Percentiles rank a stretch among this genome's conserved stretches.
Evolutionary conservation across 2,329 filamentous ascomycete species (phyloP).

Genomic region (Hymenoscyphus salicellus): DNA sequence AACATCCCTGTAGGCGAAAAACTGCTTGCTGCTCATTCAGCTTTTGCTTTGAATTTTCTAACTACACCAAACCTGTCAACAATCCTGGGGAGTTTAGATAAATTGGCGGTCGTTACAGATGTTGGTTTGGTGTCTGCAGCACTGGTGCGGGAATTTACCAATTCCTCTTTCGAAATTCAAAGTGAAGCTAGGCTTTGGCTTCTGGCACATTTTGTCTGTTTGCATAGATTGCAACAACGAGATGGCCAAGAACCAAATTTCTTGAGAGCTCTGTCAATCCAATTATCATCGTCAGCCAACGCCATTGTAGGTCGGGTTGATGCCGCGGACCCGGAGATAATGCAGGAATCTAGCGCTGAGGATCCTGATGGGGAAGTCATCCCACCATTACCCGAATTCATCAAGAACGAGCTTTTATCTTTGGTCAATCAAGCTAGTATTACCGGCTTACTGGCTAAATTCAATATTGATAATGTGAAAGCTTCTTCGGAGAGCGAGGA

Average conservation of each 20-base stretch:
- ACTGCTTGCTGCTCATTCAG: constrained; percentile 26
- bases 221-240: constrained; percentile 44
- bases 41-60: constrained; percentile 34
- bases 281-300: constrained; percentile 50
- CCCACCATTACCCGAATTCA: constrained; percentile 49
- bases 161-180: constrained; percentile 23
- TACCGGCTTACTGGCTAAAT: constrained; percentile 42
- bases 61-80: constrained; percentile 31
- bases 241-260: constrained; percentile 41
- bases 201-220: constrained; percentile 63
- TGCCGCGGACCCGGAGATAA: constrained; percentile 44
- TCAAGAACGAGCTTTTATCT: constrained; percentile 64
- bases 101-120: constrained; percentile 28
- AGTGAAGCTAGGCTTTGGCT: constrained; percentile 55
- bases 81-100: constrained; percentile 25
- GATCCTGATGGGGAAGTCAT: constrained; percentile 23
- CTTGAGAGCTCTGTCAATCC: constrained; percentile 52
- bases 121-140: constrained; percentile 30
- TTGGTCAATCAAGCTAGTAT: constrained; percentile 76
- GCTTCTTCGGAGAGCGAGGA: constrained; percentile 30
- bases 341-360: constrained; percentile 26
- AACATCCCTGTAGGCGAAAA: background rate
- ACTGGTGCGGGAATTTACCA: constrained; percentile 27
- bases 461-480: constrained; percentile 33
- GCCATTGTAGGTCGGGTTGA: constrained; percentile 50